Percentiles rank a stretch among this genome's conserved stretches.
These are phyloP conservation scores for Trichoderma parareesei DNA, from an alignment of 495 filamentous ascomycete species.

Conservation along the genomic window DNA sequence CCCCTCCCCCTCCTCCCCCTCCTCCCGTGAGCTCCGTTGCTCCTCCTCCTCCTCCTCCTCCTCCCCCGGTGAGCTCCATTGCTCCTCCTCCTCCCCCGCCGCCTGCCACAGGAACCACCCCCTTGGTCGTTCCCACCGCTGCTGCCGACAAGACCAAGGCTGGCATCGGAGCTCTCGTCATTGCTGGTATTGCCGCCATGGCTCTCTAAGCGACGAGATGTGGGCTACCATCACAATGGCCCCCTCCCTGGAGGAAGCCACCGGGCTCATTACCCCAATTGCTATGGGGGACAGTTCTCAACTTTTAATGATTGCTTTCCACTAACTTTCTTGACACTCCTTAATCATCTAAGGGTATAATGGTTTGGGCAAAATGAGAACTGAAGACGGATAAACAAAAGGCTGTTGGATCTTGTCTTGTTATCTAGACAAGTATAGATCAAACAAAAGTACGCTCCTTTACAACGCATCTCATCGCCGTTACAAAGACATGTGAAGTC, in stretches of 20 bases:
- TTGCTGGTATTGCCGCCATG: conserved; percentile 24
- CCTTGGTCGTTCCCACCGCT: conserved; percentile 20
- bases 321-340: conserved; percentile 4
- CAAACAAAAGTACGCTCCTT: conserved; percentile 9
- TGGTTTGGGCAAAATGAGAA: neutral
- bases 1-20: conserved; percentile 15
- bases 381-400: neutral
- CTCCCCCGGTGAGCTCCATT: conserved; percentile 18
- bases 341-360: neutral
- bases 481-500: too few relatives aligned
- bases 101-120: conserved; percentile 12
- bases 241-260: too few relatives aligned
- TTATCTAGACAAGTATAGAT: neutral
- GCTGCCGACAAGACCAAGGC: conserved; percentile 24
- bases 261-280: neutral
- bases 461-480: neutral
- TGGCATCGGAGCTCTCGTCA: conserved; percentile 23
- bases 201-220: conserved; percentile 8
- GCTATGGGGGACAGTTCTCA: neutral
- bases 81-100: conserved; percentile 18
- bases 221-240: neutral
- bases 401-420: neutral
- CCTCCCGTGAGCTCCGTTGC: conserved; percentile 17
- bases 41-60: conserved; percentile 5
- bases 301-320: neutral